Percentiles rank a stretch among this genome's conserved stretches.
These are phyloP conservation scores for Nothophaeocryptopus gaeumannii DNA, from an alignment of 2,329 filamentous ascomycete genomes.

Conservation along the genomic window DNA sequence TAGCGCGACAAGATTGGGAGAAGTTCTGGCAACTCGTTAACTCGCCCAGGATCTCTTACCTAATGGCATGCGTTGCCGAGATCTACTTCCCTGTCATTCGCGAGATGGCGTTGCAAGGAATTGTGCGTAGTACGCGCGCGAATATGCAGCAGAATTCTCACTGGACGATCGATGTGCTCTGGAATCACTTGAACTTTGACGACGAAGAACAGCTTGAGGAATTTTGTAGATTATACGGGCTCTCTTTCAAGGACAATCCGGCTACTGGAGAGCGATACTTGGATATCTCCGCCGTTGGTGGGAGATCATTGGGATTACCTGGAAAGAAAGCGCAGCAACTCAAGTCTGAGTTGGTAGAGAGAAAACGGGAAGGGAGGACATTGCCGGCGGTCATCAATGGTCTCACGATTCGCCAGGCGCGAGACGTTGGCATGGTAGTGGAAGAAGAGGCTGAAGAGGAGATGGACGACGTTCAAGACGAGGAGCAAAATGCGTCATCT, in stretches of 20 bases:
- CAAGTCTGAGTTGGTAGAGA: slow-evolving; percentile 50
- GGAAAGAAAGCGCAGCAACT: slow-evolving; percentile 43
- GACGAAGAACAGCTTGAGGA: slow-evolving; percentile 51
- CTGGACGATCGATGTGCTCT: slow-evolving; percentile 56
- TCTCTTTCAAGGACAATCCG: slow-evolving; percentile 48
- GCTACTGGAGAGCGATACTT: slow-evolving; percentile 45
- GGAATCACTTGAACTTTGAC: slow-evolving; percentile 55
- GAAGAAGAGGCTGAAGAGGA: slow-evolving; percentile 39
- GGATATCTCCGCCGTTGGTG: slow-evolving; percentile 50
- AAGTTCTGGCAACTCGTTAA: slow-evolving; percentile 57
- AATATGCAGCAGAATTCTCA: slow-evolving; percentile 46
- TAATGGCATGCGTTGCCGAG: slow-evolving; percentile 64
- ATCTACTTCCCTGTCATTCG: slow-evolving; percentile 61
- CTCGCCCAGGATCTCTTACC: slow-evolving; percentile 56
- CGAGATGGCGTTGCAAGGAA: slow-evolving; percentile 52
- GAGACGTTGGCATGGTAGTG: slow-evolving; percentile 50
- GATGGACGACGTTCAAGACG: slow-evolving; percentile 18
- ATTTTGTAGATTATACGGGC: slow-evolving; percentile 55
- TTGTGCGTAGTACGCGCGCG: slow-evolving; percentile 20
- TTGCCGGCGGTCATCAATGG: slow-evolving; percentile 59
- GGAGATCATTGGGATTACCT: slow-evolving; percentile 28
- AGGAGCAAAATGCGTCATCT: slow-evolving; percentile 31
- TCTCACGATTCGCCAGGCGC: slow-evolving; percentile 52
- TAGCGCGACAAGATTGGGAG: slow-evolving; percentile 58
- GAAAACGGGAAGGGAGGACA: slow-evolving; percentile 55